Base-by-base conservation (phyloP, 2,329 filamentous ascomycete genomes). In the Cyphellophora attinorum region DNA sequence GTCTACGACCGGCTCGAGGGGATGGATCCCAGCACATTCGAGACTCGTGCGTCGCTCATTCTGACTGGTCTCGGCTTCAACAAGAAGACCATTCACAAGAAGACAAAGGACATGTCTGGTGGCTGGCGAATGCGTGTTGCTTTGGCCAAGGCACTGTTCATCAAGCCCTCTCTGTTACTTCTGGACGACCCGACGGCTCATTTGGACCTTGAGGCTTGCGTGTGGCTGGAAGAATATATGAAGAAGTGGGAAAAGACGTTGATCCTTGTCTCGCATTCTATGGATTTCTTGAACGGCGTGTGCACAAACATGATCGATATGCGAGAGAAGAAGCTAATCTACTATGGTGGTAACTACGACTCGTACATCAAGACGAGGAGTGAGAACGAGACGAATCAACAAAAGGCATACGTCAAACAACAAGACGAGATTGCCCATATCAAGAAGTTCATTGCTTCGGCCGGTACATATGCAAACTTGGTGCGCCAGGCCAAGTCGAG, bases 41-140 rank as follows among this genome's bases (percentile, higher is more conserved):
- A 85, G 56, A 94, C 89, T 42, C 85, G 91, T 58, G 91, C 91
- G 42, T 94, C 89, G 37, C 79, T 95, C 48, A 98, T 98, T 59
- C 66, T 98, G 51, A 98, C 91, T 37, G 91, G 91, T 86, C 82
- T 98, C 40, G 91, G 91, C 49, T 98, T 98, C 78, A 94, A 98
- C 79, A 96, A 96, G 73, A 67, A 65, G 51, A 98, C 93, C 37
- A 96, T 98, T 58, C 71, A 93, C 64, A 98, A 98, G 77, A 95
- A 93, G 79, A 98, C 93, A 53, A 98, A 96, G 76, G 93, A 98
- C 62, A 98, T 98, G 93, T 98, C 91, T 48, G 91, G 91, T 85
- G 91, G 91, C 53, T 98, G 91, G 91, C 80, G 89, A 72, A 98
- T 98, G 91, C 85, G 93, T 75, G 91, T 98, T 40, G 91, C 91